Conservation (phyloP, 1,284 basidiomycete genomes). For the Veloboletus limbatus region DNA sequence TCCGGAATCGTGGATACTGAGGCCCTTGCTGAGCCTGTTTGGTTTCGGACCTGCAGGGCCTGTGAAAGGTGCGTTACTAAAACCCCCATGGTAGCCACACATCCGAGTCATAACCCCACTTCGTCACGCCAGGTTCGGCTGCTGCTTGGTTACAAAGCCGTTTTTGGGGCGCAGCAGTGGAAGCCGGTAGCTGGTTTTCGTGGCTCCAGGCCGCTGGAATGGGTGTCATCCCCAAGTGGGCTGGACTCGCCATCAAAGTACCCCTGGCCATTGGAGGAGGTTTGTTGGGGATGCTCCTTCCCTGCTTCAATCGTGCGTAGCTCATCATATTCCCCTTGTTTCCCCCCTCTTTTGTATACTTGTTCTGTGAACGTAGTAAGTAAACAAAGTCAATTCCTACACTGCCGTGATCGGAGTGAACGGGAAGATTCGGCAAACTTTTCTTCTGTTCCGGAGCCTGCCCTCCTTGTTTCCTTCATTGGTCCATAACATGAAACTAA, state of each 20-base stretch:
- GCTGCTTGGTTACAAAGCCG: constrained; percentile 14
- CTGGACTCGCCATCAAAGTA: neutral
- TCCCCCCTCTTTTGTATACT: constrained; percentile 75
- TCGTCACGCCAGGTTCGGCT: constrained; percentile 2
- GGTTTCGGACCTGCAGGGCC: constrained; percentile 20
- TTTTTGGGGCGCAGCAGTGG: constrained; percentile 13
- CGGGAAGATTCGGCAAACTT: too few relatives aligned
- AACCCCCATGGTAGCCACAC: too few relatives aligned
- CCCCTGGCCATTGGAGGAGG: neutral
- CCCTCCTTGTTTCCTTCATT: too few relatives aligned
- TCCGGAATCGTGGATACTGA: constrained; percentile 12
- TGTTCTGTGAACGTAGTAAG: too few relatives aligned
- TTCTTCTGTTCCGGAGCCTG: too few relatives aligned
- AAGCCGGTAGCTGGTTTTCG: constrained; percentile 12
- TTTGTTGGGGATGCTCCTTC: neutral
- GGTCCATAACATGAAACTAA: too few relatives aligned
- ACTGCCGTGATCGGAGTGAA: too few relatives aligned
- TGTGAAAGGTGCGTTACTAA: constrained; percentile 13
- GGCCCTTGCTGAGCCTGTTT: constrained; percentile 9
- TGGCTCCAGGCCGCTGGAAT: constrained; percentile 16
- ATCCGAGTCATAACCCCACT: neutral
- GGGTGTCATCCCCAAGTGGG: constrained; percentile 11
- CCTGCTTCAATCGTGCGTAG: neutral
- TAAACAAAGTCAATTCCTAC: too few relatives aligned
- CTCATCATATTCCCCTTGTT: neutral